Base-by-base conservation (phyloP, 2,329 filamentous ascomycete species). In the Leptographium lundbergii region DNA sequence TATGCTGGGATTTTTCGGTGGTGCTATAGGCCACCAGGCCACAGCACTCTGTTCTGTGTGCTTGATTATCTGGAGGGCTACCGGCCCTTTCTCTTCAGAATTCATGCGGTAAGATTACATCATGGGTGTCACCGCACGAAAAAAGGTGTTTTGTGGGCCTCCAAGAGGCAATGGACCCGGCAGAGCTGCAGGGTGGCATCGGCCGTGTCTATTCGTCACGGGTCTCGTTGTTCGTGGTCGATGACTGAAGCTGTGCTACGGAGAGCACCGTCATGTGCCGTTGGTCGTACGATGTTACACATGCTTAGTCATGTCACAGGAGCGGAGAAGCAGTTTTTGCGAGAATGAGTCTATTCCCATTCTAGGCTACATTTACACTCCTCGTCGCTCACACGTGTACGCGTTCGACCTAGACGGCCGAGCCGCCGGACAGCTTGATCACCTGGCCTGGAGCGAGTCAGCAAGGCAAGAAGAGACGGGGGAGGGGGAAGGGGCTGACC, bases 401-500 rank as follows among this genome's bases (percentile, higher is more conserved):
- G 32, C 32, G 9, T 11, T 34, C 32, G 6, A 11, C 19, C 64
- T 67, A 71, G 29, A 67, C 64, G 17, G 66, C 65, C 34, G 68
- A 69, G 55, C 71, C 71, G 60, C 71, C 71, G 19, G 70, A 71
- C 61, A 73, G 65, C 67, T 72, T 73, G 67, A 73, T 71, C 55
- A 73, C 66, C 60, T 73, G 71, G 63, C 71, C 71, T 73, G 54
- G 53, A 56, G 19, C 4, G 29, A 6, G 39, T 55, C 45, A 55
- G 53, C 34, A 25, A 14, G 13, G 6, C n/a, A n/a, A 17, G 11
- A 6, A 39, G 4, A 11, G 17, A 17, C 42, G 53, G 29, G 27
- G 34, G 7, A 48, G 9, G 13, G 25, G 24, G 22, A 45, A n/a
- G 29, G 45, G 29, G 50, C 77, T 68, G 63, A 82, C 81, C 82